These are phyloP conservation scores for Solanum virginianum DNA, from an alignment of 257 asterid genomes.

Conservation along the genomic window DNA sequence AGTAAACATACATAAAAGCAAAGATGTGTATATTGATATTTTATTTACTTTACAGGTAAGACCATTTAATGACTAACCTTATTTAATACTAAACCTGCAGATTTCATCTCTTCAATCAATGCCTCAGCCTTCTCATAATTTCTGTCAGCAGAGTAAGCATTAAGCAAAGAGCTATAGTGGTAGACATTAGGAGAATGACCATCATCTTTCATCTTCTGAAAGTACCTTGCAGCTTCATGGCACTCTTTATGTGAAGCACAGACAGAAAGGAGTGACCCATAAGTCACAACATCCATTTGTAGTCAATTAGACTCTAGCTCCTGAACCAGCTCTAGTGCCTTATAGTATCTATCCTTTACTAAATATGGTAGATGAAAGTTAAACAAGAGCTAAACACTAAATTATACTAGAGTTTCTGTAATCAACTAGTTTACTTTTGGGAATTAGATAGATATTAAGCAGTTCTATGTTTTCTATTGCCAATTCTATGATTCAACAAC, in stretches of 20 bases:
- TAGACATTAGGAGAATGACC: conserved; percentile 80
- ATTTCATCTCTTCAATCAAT: conserved; percentile 68
- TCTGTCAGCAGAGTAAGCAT: conserved; percentile 75
- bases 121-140: conserved; percentile 62
- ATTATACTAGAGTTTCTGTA: neutral
- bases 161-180: conserved; percentile 91
- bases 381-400: neutral
- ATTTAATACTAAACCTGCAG: conserved; percentile 53
- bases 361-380: conserved; percentile 11
- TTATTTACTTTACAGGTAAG: neutral
- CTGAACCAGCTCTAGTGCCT: conserved; percentile 71
- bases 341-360: conserved; percentile 61
- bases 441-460: neutral
- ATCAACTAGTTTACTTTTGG: neutral
- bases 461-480: neutral
- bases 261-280: conserved; percentile 83
- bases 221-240: conserved; percentile 79
- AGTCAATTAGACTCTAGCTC: conserved; percentile 63
- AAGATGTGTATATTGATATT: neutral
- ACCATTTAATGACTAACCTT: conserved; percentile 38
- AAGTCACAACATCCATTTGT: conserved; percentile 63
- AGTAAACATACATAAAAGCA: neutral
- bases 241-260: conserved; percentile 74
- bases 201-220: conserved; percentile 76
- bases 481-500: neutral